These are phyloP conservation scores for Phytophthora capsici DNA, from an alignment of 352 stramenopile species.

Conservation along the genomic window DNA sequence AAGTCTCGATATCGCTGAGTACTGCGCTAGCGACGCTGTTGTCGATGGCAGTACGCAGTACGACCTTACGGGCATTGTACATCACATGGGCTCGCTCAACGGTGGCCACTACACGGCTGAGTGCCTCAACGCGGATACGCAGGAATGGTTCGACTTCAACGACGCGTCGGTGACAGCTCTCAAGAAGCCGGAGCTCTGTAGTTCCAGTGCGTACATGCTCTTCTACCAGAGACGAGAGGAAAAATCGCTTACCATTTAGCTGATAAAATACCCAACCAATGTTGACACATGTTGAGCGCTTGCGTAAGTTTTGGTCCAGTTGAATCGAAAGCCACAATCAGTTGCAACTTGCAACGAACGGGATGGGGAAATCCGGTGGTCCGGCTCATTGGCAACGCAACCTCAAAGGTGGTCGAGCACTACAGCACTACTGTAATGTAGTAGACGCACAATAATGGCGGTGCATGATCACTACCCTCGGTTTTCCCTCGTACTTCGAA, in stretches of 20 bases:
- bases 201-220: constrained; percentile 79
- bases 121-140: constrained; percentile 68
- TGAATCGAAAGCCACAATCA: constrained; percentile 1
- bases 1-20: constrained; percentile 73
- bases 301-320: too few relatives aligned
- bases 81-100: constrained; percentile 81
- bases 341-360: neutral
- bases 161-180: constrained; percentile 69
- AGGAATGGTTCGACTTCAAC: constrained; percentile 87
- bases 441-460: too few relatives aligned
- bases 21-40: constrained; percentile 68
- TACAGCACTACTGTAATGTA: too few relatives aligned
- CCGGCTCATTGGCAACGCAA: constrained; percentile 2
- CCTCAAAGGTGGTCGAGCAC: too few relatives aligned
- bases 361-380: constrained; percentile 22
- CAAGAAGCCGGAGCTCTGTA: constrained; percentile 69
- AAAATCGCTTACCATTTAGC: constrained; percentile 60
- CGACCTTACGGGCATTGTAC: constrained; percentile 78
- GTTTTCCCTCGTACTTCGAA: neutral
- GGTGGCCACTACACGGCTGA: constrained; percentile 89
- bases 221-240: constrained; percentile 74
- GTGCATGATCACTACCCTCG: neutral
- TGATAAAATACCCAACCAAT: neutral
- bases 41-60: constrained; percentile 76
- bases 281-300: neutral